These are phyloP conservation scores for Podila epigama DNA, from an alignment of 192 early-diverging fungal species.

Conservation along the genomic window DNA sequence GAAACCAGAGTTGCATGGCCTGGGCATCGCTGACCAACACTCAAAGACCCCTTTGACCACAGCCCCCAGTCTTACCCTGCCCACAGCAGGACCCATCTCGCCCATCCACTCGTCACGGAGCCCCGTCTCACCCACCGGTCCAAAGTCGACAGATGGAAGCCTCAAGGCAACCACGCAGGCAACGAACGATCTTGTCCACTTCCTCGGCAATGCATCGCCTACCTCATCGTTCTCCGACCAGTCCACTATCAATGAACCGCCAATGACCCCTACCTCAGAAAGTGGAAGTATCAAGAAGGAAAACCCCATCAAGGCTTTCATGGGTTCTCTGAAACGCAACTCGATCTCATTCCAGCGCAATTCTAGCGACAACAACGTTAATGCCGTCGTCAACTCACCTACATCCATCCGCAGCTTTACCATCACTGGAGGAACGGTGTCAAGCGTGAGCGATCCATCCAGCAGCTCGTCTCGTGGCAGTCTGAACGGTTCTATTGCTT, in stretches of 20 bases:
- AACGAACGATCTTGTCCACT: constrained; percentile 24
- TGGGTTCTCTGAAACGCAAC: constrained; percentile 43
- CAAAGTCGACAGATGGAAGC: not conserved
- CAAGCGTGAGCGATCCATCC: not conserved
- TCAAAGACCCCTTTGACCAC: constrained; percentile 16
- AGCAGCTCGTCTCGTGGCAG: constrained; percentile 19
- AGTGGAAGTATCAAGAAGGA: constrained; percentile 14
- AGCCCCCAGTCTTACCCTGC: constrained; percentile 26
- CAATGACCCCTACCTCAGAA: constrained; percentile 10
- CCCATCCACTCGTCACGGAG: constrained; percentile 15
- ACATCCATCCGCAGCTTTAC: constrained; percentile 40
- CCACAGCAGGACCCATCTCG: constrained; percentile 34
- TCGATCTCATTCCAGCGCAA: constrained; percentile 30
- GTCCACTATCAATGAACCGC: not conserved
- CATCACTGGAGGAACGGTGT: constrained; percentile 8
- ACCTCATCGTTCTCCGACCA: constrained; percentile 12
- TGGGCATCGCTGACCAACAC: constrained; percentile 34
- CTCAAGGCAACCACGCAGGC: constrained; percentile 25
- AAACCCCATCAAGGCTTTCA: constrained; percentile 42
- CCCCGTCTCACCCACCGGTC: constrained; percentile 4
- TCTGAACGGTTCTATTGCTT: constrained; percentile 3
- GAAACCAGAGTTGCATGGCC: constrained; percentile 11
- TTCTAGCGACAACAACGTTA: constrained; percentile 27
- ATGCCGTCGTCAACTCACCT: constrained; percentile 19
- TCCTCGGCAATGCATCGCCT: constrained; percentile 19